phyloP scores from a whole-genome alignment of 139 green algal genomes.

The Chlorella sorokiniana region DNA sequence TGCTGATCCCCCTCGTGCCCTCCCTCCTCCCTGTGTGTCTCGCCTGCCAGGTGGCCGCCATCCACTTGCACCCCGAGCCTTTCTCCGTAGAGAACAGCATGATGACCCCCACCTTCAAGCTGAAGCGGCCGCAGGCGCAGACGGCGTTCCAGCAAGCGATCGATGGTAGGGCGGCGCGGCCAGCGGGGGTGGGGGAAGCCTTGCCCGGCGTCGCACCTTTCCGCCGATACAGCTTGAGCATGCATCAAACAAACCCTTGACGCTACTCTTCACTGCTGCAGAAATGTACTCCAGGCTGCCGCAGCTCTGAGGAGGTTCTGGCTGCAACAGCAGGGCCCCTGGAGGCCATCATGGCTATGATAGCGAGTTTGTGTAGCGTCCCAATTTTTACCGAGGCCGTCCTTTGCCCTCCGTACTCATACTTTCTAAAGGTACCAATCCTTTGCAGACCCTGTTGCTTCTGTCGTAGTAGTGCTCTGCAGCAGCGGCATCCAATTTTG shows the following conservation, averaged over 20 bases:
- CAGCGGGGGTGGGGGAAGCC: not conserved
- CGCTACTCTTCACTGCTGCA: not conserved
- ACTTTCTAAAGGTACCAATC: no score
- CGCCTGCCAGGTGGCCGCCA: constrained; percentile 61
- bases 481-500: no score
- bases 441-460: no score
- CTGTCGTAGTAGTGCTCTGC: no score
- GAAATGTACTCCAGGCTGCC: constrained; percentile 24
- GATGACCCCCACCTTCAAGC: constrained; percentile 92
- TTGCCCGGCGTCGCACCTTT: no score
- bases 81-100: constrained; percentile 93
- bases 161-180: constrained; percentile 4
- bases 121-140: constrained; percentile 79
- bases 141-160: constrained; percentile 56
- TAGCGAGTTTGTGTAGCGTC: no score
- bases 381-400: no score
- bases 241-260: no score
- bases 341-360: no score
- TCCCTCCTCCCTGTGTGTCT: not conserved
- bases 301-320: not conserved
- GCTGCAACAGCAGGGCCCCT: no score
- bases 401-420: no score
- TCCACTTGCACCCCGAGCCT: constrained; percentile 77
- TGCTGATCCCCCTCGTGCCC: not conserved
- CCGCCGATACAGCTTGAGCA: no score